Evolutionary conservation across 768 basidiomycete genomes (phyloP), one percentile per base, ranked within the genome.

Genomic region (Strobilomyces echinocephalus): DNA sequence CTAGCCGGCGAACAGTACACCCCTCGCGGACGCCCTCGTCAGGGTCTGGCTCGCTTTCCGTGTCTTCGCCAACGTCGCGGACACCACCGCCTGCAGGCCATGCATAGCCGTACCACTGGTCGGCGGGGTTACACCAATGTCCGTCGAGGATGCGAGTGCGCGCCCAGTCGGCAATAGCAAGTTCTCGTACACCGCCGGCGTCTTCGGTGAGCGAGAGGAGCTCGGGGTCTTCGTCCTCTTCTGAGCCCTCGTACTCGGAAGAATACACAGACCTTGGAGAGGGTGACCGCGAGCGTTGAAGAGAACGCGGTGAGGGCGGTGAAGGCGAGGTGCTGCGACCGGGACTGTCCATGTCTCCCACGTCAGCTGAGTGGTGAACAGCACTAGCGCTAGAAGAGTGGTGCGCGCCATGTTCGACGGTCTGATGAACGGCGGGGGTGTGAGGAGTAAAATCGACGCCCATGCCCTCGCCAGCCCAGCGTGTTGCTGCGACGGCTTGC

Each of bases 101-200:
- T 64, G 73, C 53, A 70, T 75, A 64, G 10, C 71, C 68, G 47
- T 81, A 87, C 78, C 79, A 88, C 43, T 81, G 74, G 64, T 91
- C 88, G 0, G 82, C 85, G 10, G 88, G 88, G 46, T 79, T 84
- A 41, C 83, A 68, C 88, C 88, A 91, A 59, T 82, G 77, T 3
- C 88, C 88, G 51, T 91, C 87, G 18, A 90, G 68, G 45, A 91
- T 83, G 44, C 87, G 72, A 20, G 74, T 76, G 33, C 88, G 75
- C 6, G 85, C 85, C 85, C 86, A 89, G 58, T 87, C 87, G 12
- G 77, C 74, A 49, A 89, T 70, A 1, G 88, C 85, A 41, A 89
- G 70, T 18, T 77, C 76, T 28, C 72, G 70, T 26, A 79, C 72
- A 21, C 74, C 73, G 10, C 72, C 72, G 1, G 74, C 71, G 34